phyloP scores from a whole-genome alignment of 208 protist species.

The Crithidia mellificae region DNA sequence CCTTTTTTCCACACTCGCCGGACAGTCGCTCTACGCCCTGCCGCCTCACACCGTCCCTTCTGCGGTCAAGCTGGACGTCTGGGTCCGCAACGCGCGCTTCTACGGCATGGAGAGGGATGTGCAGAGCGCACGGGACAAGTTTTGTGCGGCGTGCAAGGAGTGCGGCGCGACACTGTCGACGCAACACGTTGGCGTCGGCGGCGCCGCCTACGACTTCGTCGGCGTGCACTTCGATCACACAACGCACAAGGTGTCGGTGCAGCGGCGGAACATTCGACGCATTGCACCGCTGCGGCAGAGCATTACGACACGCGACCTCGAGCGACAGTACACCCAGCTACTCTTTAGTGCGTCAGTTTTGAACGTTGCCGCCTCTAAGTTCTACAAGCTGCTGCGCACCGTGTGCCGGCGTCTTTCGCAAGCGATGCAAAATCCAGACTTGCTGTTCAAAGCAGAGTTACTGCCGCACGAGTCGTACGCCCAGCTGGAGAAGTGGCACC shows the following conservation, averaged over 20 bases:
- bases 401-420: slow-evolving; percentile 5
- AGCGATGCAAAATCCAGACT: background rate
- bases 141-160: slow-evolving; percentile 9
- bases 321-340: slow-evolving; percentile 27
- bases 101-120: slow-evolving; percentile 6
- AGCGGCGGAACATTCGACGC: slow-evolving; percentile 1
- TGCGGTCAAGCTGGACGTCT: slow-evolving; percentile 12
- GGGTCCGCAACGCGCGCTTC: slow-evolving; percentile 22
- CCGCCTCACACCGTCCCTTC: background rate
- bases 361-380: slow-evolving; percentile 8
- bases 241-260: slow-evolving; percentile 14
- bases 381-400: slow-evolving; percentile 8
- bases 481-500: slow-evolving; percentile 17
- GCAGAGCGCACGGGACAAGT: background rate
- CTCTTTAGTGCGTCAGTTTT: slow-evolving; percentile 15
- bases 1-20: slow-evolving; percentile 11
- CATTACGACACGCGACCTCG: slow-evolving; percentile 19
- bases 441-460: background rate
- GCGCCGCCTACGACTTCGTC: slow-evolving; percentile 9
- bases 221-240: slow-evolving; percentile 19
- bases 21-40: slow-evolving; percentile 9
- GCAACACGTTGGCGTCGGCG: background rate
- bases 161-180: slow-evolving; percentile 4
- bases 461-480: slow-evolving; percentile 7
- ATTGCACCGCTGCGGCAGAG: background rate